A percentile compares a stretch with the other conserved stretches of the same genome.
Evolutionary conservation across 805 yeast genomes (phyloP).

Genomic region (Scheffersomyces stipitis): DNA sequence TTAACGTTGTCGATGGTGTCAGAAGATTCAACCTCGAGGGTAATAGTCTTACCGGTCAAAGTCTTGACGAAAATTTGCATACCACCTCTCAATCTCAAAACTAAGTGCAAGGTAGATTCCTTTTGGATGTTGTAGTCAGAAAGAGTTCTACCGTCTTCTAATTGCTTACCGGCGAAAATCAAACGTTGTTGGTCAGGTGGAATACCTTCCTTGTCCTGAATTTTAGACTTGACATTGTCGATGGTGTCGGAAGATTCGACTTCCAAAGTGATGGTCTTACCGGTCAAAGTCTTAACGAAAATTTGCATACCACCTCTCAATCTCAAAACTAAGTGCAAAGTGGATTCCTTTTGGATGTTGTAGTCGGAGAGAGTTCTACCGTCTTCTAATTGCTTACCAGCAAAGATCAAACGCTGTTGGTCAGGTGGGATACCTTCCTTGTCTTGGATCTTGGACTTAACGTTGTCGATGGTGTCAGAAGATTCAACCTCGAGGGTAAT

Average conservation of each 20-base stretch:
- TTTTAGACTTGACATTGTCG: conserved; percentile 71
- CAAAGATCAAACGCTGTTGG: conserved; percentile 95
- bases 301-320: conserved; percentile 81
- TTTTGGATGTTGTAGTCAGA: conserved; percentile 45
- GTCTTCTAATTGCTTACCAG: conserved; percentile 96
- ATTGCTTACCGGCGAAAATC: conserved; percentile 48
- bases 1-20: conserved; percentile 97
- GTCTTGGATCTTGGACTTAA: conserved; percentile 90
- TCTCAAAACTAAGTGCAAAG: conserved; percentile 91
- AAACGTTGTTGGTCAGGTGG: conserved; percentile 48
- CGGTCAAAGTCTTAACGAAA: conserved; percentile 52
- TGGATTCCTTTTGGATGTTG: conserved; percentile 98
- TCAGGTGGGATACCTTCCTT: conserved; percentile 98
- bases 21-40: conserved; percentile 96
- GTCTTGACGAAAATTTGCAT: conserved; percentile 49
- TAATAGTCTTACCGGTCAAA: conserved; percentile 63
- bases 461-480: too few species aligned
- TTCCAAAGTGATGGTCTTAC: conserved; percentile 80
- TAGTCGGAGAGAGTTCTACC: conserved; percentile 96
- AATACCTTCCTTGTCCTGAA: conserved; percentile 44
- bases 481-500: conserved; percentile 95
- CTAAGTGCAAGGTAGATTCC: conserved; percentile 41
- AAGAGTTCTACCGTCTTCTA: conserved; percentile 40
- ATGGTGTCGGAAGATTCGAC: conserved; percentile 97
- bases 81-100: conserved; percentile 50